phyloP scores from a whole-genome alignment of 2,329 filamentous ascomycete species.

The Orbilia brochopaga region DNA sequence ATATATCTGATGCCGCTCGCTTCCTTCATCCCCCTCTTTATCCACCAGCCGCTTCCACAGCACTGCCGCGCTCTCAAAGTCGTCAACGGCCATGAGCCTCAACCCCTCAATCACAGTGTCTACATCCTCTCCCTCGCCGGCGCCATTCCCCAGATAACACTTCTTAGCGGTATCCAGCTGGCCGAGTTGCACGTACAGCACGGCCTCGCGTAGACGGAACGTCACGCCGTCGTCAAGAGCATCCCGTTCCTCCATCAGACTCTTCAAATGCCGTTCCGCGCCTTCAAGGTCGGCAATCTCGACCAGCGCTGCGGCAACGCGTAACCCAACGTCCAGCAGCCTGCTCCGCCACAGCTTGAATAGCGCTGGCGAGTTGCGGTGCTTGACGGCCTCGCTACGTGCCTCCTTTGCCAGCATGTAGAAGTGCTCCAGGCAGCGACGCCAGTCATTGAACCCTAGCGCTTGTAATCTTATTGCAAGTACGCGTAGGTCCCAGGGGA shows the following conservation, averaged over 20 bases:
- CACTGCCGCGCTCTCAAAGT: constrained; percentile 40
- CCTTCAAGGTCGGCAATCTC: constrained; percentile 88
- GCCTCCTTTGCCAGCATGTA: constrained; percentile 86
- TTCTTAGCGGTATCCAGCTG: constrained; percentile 47
- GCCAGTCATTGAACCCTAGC: constrained; percentile 81
- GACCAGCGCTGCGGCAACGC: constrained; percentile 70
- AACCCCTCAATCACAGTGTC: constrained; percentile 41
- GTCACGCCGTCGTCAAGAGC: constrained; percentile 26
- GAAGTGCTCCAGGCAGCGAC: constrained; percentile 84
- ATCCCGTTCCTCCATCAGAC: constrained; percentile 59
- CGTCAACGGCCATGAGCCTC: constrained; percentile 41
- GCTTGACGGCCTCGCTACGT: constrained; percentile 65
- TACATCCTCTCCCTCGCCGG: constrained; percentile 36
- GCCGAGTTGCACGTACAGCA: constrained; percentile 43
- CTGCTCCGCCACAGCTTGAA: constrained; percentile 73
- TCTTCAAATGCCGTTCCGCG: constrained; percentile 74
- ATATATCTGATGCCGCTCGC: constrained; percentile 28
- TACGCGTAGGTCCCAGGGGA: constrained; percentile 86
- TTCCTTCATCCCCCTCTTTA: constrained; percentile 17
- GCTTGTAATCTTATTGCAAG: constrained; percentile 83
- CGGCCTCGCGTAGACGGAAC: constrained; percentile 39
- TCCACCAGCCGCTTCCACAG: constrained; percentile 47
- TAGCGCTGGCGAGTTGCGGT: constrained; percentile 62
- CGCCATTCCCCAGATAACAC: constrained; percentile 36
- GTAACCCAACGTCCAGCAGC: constrained; percentile 75